Conservation (phyloP, 208 protist genomes). For the Novymonas esmeraldas region DNA sequence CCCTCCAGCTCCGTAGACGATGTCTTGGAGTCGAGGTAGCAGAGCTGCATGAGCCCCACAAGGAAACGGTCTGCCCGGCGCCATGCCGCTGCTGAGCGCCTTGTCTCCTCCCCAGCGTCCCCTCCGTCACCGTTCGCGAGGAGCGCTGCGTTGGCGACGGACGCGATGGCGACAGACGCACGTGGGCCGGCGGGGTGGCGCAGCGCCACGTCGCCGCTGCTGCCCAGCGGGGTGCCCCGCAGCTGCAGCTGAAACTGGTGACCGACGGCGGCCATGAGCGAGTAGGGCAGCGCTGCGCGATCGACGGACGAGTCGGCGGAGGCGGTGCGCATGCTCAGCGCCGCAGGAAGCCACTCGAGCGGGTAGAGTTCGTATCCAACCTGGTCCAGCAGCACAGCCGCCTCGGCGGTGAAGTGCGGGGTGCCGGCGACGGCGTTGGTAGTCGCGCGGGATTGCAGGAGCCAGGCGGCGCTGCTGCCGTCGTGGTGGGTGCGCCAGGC, state of each 20-base stretch:
- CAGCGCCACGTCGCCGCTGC: slow-evolving; percentile 28
- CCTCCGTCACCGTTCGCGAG: neutral
- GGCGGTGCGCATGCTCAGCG: neutral
- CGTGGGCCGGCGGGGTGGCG: slow-evolving; percentile 34
- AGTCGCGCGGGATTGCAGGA: slow-evolving; percentile 15
- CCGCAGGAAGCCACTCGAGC: slow-evolving; percentile 77
- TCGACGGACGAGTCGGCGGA: neutral
- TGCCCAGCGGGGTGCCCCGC: slow-evolving; percentile 31
- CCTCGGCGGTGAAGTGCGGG: slow-evolving; percentile 57
- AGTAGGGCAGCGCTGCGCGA: slow-evolving; percentile 48
- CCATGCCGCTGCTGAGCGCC: slow-evolving; percentile 28
- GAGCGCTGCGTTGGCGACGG: neutral
- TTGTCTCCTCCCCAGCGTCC: slow-evolving; percentile 10
- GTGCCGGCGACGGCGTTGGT: slow-evolving; percentile 1
- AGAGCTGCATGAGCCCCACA: slow-evolving; percentile 45
- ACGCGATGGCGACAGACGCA: slow-evolving; percentile 21
- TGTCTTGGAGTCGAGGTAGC: slow-evolving; percentile 43
- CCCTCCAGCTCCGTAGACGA: slow-evolving; percentile 75
- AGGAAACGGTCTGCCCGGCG: slow-evolving; percentile 54
- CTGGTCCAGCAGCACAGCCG: slow-evolving; percentile 56
- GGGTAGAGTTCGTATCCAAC: slow-evolving; percentile 86
- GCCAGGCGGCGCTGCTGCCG: slow-evolving; percentile 23
- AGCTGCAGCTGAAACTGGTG: slow-evolving; percentile 66
- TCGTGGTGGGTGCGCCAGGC: slow-evolving; percentile 23
- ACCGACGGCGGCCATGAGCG: slow-evolving; percentile 73